These are phyloP conservation scores for Endocalyx cinctus DNA, from an alignment of 2,329 filamentous ascomycete genomes.

Conservation along the genomic window DNA sequence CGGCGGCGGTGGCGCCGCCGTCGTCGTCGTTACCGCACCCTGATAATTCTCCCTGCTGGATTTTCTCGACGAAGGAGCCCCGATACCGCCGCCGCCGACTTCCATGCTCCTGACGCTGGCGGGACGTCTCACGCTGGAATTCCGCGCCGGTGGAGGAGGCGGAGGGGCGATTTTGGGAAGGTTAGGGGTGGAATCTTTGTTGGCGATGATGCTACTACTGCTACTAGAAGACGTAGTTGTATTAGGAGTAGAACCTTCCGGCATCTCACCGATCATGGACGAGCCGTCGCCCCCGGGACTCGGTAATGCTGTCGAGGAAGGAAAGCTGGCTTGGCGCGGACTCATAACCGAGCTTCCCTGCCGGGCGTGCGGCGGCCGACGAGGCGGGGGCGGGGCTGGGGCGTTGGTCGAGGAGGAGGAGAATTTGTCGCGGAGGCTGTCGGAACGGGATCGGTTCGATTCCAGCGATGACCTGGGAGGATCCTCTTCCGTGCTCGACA, in stretches of 20 bases:
- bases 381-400: conserved; percentile 52
- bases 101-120: conserved; percentile 39
- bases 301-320: conserved; percentile 9
- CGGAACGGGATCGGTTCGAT: conserved; percentile 43
- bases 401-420: conserved; percentile 26
- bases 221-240: too few species aligned
- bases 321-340: conserved; percentile 25
- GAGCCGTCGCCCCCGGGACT: too few species aligned
- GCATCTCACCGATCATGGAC: too few species aligned
- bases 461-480: conserved; percentile 45
- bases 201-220: too few species aligned
- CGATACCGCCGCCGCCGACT: conserved; percentile 20
- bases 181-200: conserved; percentile 20
- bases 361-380: conserved; percentile 38
- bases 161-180: conserved; percentile 32
- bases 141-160: conserved; percentile 42
- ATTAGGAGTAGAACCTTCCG: too few species aligned
- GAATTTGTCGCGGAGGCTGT: conserved; percentile 37
- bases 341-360: conserved; percentile 21
- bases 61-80: conserved; percentile 23
- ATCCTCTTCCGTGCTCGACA: conserved; percentile 29
- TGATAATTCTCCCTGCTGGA: conserved; percentile 28
- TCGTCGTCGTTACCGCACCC: conserved; percentile 15
- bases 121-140: conserved; percentile 39
- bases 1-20: conserved; percentile 46